phyloP scores from a whole-genome alignment of 768 basidiomycete species.

The Podaxis carcinomalis region DNA sequence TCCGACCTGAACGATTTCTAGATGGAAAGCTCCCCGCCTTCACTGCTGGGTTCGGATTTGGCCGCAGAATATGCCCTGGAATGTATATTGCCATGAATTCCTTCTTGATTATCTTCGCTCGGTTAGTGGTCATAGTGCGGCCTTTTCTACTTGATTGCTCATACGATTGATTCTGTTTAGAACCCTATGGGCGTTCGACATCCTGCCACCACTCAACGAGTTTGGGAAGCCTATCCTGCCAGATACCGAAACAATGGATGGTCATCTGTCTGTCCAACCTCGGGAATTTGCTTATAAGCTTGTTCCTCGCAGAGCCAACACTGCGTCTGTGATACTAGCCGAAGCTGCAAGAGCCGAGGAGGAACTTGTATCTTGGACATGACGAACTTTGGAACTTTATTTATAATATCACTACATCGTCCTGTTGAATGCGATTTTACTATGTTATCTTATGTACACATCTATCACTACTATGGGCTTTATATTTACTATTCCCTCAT shows the following conservation, averaged over 20 bases:
- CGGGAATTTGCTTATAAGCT: slow-evolving; percentile 16
- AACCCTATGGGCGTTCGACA: slow-evolving; percentile 21
- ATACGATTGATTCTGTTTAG: slow-evolving; percentile 6
- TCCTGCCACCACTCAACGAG: slow-evolving; percentile 13
- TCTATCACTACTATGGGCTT: neutral
- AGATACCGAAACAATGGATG: slow-evolving; percentile 15
- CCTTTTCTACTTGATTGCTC: neutral
- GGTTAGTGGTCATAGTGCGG: slow-evolving; percentile 10
- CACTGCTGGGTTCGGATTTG: slow-evolving; percentile 23
- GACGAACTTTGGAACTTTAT: neutral
- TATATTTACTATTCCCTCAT: neutral
- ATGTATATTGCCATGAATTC: slow-evolving; percentile 24
- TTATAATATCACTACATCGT: neutral
- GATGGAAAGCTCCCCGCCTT: slow-evolving; percentile 14
- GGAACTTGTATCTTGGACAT: slow-evolving; percentile 11
- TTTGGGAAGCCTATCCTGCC: slow-evolving; percentile 17
- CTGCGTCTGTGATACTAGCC: slow-evolving; percentile 10
- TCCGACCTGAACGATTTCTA: slow-evolving; percentile 22
- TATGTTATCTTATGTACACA: neutral
- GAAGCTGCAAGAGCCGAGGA: slow-evolving; percentile 14
- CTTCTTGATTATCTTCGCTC: slow-evolving; percentile 19
- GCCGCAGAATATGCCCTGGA: slow-evolving; percentile 25
- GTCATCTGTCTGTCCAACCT: slow-evolving; percentile 19
- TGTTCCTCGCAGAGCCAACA: slow-evolving; percentile 5
- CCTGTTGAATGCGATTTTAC: neutral